Conservation (phyloP, 495 filamentous ascomycete genomes). For the Aspergillus ellipticus region DNA sequence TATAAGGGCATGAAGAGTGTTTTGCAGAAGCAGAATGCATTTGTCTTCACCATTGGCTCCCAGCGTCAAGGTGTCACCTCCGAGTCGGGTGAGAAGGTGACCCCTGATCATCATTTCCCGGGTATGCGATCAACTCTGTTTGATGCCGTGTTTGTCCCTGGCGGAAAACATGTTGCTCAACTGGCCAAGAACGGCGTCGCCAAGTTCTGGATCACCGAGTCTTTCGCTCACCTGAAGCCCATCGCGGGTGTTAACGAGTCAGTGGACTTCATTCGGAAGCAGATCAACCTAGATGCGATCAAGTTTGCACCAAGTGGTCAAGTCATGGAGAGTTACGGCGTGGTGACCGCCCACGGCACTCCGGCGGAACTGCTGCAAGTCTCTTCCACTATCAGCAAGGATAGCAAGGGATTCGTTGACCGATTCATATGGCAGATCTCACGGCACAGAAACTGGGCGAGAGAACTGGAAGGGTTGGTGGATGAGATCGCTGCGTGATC, state of each 20-base stretch:
- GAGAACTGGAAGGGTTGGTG: constrained; percentile 66
- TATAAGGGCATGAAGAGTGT: constrained; percentile 58
- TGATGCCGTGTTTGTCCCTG: constrained; percentile 77
- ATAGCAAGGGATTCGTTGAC: constrained; percentile 60
- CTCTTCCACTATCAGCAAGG: constrained; percentile 26
- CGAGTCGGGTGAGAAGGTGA: constrained; percentile 43
- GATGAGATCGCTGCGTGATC: constrained; percentile 34
- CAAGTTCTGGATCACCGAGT: constrained; percentile 79
- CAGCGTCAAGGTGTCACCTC: constrained; percentile 34
- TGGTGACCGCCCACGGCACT: constrained; percentile 32
- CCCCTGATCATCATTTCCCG: constrained; percentile 77
- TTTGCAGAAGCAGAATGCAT: constrained; percentile 53
- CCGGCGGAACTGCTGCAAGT: constrained; percentile 49
- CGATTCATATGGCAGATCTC: constrained; percentile 64
- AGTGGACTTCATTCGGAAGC: constrained; percentile 57
- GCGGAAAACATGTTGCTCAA: constrained; percentile 59
- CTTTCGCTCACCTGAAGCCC: constrained; percentile 76
- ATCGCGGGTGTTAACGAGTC: constrained; percentile 72
- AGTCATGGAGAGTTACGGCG: constrained; percentile 55
- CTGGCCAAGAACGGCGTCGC: constrained; percentile 72
- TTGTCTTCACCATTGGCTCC: constrained; percentile 64
- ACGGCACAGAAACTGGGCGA: constrained; percentile 64
- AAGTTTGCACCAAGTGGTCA: constrained; percentile 45
- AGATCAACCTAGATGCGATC: constrained; percentile 51
- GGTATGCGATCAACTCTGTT: constrained; percentile 84